Evolutionary conservation across 352 stramenopile species (phyloP), one percentile per base, ranked within the genome.

Genomic region (Pythium angustatum): DNA sequence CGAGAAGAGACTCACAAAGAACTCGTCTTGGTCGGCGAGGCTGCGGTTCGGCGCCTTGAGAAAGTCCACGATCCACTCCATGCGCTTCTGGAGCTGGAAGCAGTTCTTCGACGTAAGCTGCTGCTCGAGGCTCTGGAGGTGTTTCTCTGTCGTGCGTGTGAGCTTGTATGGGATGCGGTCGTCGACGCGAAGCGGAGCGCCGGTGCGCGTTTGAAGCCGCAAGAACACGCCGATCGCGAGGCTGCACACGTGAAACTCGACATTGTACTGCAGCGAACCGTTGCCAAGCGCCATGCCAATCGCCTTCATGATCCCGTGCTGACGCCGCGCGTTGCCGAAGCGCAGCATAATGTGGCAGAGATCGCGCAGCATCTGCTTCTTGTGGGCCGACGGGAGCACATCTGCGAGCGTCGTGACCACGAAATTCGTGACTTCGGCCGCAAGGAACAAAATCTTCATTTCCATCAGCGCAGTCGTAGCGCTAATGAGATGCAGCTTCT

Each of bases 231-330:
- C 85, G 5, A 86, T 77, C 26, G 78, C 75, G 28, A 96, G 68
- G n/a, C 81, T 84, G 7, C 72, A 79, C 19, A 91, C 80, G 55
- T 96, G 87, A 62, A 94, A 93, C 60, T 94, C 85, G 17, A 90
- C 71, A 19, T 78, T 77, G 63, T 90, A 87, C 62, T 87, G 81
- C 40, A 94, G 72, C 2, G 85, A 85, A 0, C 85, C 85, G 24
- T 82, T 83, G 4, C 53, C 53, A 7, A 58, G 24, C 0, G 36
- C 53, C 49, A 94, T 85, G 34, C 85, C 85, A 44, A 94, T 94
- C 1, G 83, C 85, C 64, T 93, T 93, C 85, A 94, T 94, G 65
- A 94, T 81, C 1, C 85, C 85, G 27, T 91, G 86, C 63, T 94
- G 83, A 38, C 79, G 83, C 36, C 85, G 77, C 9, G 83, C 80